phyloP scores from a whole-genome alignment of 1,284 basidiomycete genomes.

The Porodaedalea pini region DNA sequence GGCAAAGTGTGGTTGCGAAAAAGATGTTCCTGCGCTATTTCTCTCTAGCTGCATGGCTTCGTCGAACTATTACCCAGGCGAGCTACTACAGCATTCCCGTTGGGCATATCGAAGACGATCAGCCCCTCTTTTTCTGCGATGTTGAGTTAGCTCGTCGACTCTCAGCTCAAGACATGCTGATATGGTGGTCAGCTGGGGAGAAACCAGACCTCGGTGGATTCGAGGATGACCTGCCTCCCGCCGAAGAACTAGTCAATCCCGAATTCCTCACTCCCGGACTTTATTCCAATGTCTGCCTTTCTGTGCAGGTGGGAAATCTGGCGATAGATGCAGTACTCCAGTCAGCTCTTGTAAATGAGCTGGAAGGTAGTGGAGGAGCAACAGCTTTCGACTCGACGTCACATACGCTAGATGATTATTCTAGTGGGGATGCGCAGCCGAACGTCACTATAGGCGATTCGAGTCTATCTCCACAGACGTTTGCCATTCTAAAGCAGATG shows the following conservation, averaged over 20 bases:
- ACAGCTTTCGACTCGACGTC: conserved; percentile 93
- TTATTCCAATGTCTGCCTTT: conserved; percentile 92
- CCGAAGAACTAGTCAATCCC: conserved; percentile 79
- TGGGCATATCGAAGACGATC: conserved; percentile 88
- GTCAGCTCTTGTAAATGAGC: conserved; percentile 91
- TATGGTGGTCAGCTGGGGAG: conserved; percentile 95
- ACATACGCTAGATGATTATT: conserved; percentile 89
- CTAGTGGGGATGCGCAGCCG: conserved; percentile 70
- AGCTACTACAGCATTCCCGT: conserved; percentile 92
- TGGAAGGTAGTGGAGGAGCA: conserved; percentile 90
- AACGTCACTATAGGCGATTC: conserved; percentile 89
- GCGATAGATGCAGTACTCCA: conserved; percentile 95
- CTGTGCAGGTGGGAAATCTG: conserved; percentile 86
- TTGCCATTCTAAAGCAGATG: conserved; percentile 84
- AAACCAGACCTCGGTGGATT: conserved; percentile 93
- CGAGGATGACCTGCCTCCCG: conserved; percentile 79
- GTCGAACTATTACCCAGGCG: conserved; percentile 78
- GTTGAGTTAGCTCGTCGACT: conserved; percentile 88
- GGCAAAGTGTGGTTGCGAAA: conserved; percentile 67
- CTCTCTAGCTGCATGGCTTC: conserved; percentile 75
- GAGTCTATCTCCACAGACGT: conserved; percentile 87
- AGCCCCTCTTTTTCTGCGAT: conserved; percentile 84
- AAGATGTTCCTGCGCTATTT: conserved; percentile 88
- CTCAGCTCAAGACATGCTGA: conserved; percentile 81
- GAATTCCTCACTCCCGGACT: conserved; percentile 86